Base-by-base conservation (phyloP, 2,329 filamentous ascomycete genomes). In the Trichoderma sp. region DNA sequence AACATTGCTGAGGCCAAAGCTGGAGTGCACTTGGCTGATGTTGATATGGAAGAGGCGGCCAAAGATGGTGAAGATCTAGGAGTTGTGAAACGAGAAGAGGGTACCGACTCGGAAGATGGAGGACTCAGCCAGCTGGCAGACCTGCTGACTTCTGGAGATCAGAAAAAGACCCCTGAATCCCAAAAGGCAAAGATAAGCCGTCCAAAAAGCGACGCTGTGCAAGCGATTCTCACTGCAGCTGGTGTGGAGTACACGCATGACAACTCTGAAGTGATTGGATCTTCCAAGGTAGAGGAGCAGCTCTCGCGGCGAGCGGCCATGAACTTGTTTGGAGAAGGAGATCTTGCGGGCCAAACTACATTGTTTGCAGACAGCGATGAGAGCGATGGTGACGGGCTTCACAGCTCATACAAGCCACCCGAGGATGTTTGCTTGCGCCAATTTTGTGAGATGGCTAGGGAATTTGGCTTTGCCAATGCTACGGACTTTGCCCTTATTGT, bases 211-310 rank as follows among this genome's bases (percentile, higher is more conserved):
- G 94, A 98, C 80, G 93, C 94, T 0, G 89, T 98, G 38, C 93
- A 96, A 79, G 97, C 95, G 2, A 98, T 99, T 77, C 90, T 99
- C 1, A 91, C 94, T 3, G 91, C 92, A 8, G 95, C 94, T 0
- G 97, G 97, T 2, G 95, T 99, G 0, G 92, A 97, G 81, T 99
- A 99, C 83, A 97, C 95, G 0, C 97, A 99, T 81, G 94, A 98
- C 79, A 99, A 99, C 82, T 95, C 94, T 1, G 95, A 99, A 84
- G 95, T 99, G 16, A 91, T 99, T 75, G 97, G 97, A 12, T 93
- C 94, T 1, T 97, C 93, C n/a, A 94, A 93, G 79, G 90, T 98
- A n/a, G 97, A 99, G 84, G 93, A 94, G 77, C 91, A 93, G 75
- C 89, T 99, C 6, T 95, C 93, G 63, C 92, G 92, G 24, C 91